Conservation (phyloP, 306 rosid genomes). For the Vigna radiata region DNA sequence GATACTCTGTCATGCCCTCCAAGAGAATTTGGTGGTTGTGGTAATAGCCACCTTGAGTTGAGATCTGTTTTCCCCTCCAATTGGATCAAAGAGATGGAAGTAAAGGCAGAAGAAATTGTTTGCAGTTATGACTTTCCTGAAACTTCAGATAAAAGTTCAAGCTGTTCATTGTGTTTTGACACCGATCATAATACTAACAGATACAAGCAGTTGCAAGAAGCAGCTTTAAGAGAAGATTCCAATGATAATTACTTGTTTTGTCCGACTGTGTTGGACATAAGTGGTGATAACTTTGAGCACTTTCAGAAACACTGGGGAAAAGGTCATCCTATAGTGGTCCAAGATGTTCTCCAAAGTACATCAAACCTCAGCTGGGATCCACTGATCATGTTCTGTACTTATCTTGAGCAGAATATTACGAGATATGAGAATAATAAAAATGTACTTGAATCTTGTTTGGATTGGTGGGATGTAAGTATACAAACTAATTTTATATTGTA, state of each 20-base stretch:
- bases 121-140: constrained; percentile 98
- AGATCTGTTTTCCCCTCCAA: constrained; percentile 67
- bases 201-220: constrained; percentile 72
- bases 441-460: constrained; percentile 74
- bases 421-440: constrained; percentile 69
- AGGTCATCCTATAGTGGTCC: constrained; percentile 92
- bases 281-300: constrained; percentile 80
- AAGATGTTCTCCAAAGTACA: constrained; percentile 61
- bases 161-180: constrained; percentile 80
- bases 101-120: constrained; percentile 87
- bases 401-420: constrained; percentile 84
- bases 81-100: constrained; percentile 88
- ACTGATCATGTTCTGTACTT: constrained; percentile 79
- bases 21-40: constrained; percentile 70
- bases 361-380: constrained; percentile 89
- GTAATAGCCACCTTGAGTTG: constrained; percentile 72
- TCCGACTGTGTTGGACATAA: constrained; percentile 69
- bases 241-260: constrained; percentile 79
- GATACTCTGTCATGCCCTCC: constrained; percentile 66
- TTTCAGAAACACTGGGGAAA: constrained; percentile 98
- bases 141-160: constrained; percentile 67
- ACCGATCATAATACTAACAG: constrained; percentile 57
- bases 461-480: constrained; percentile 95
- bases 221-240: constrained; percentile 74
- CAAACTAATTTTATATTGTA: constrained; percentile 36